Conservation (phyloP, 192 early-diverging fungal species). For the Thamnidium elegans region DNA sequence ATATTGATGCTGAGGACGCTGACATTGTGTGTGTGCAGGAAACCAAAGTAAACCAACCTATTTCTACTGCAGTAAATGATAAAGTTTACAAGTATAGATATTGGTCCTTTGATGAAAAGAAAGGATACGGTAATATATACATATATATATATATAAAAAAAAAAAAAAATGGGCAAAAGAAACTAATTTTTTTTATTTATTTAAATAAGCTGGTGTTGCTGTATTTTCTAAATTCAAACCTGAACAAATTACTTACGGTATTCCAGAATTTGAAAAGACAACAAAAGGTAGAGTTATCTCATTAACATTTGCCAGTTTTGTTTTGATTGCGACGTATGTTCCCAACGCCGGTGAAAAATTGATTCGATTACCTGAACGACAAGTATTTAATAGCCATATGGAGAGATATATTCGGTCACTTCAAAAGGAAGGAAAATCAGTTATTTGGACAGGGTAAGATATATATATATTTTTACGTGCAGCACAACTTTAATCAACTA, state of each 20-base stretch:
- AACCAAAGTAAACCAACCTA: constrained; percentile 76
- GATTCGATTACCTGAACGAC: constrained; percentile 61
- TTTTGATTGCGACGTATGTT: constrained; percentile 70
- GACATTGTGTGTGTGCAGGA: constrained; percentile 85
- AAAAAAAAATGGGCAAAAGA: not conserved
- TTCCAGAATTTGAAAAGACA: constrained; percentile 47
- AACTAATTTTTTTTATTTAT: not conserved
- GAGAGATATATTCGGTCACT: constrained; percentile 63
- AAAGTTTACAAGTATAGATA: constrained; percentile 68
- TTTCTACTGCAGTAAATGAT: constrained; percentile 53
- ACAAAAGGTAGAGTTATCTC: constrained; percentile 69
- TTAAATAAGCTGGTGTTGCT: constrained; percentile 65
- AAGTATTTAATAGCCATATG: constrained; percentile 63
- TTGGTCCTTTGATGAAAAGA: constrained; percentile 69
- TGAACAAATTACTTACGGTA: constrained; percentile 53
- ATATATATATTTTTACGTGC: not conserved
- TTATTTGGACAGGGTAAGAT: constrained; percentile 72
- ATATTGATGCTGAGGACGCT: constrained; percentile 72
- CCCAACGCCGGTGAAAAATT: constrained; percentile 79
- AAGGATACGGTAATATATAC: constrained; percentile 60
- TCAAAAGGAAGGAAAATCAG: constrained; percentile 60
- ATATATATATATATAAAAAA: not conserved
- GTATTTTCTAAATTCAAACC: constrained; percentile 82
- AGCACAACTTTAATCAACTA: not conserved
- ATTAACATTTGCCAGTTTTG: constrained; percentile 63